A percentile compares a stretch with the other conserved stretches of the same genome.
phyloP scores from a whole-genome alignment of 805 yeast species.

The Ogataea zsoltii region DNA sequence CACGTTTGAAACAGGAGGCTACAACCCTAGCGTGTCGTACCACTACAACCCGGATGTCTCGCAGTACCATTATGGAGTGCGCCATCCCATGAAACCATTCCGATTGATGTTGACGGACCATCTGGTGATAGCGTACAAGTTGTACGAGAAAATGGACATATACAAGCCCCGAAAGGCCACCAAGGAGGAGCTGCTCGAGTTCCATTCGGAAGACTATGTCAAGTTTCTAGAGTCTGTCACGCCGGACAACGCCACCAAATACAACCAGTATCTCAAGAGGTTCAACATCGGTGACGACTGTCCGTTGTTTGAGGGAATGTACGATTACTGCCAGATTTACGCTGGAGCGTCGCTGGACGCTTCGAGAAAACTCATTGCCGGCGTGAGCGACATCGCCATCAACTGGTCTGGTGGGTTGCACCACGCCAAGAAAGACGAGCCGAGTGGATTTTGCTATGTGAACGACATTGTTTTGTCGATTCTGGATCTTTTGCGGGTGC shows the following conservation, averaged over 20 bases:
- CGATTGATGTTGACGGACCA: slow-evolving; percentile 93
- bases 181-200: slow-evolving; percentile 70
- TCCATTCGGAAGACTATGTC: slow-evolving; percentile 86
- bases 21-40: slow-evolving; percentile 71
- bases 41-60: slow-evolving; percentile 83
- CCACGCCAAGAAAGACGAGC: slow-evolving; percentile 93
- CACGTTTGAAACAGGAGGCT: slow-evolving; percentile 38
- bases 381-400: slow-evolving; percentile 90
- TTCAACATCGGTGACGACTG: slow-evolving; percentile 94
- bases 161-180: slow-evolving; percentile 85
- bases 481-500: slow-evolving; percentile 79
- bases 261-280: slow-evolving; percentile 57
- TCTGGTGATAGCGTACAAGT: slow-evolving; percentile 77
- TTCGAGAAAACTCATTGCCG: slow-evolving; percentile 78
- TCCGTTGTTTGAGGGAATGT: slow-evolving; percentile 93
- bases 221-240: slow-evolving; percentile 74
- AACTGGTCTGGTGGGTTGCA: slow-evolving; percentile 97
- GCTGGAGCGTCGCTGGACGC: slow-evolving; percentile 96
- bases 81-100: slow-evolving; percentile 99
- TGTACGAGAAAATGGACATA: slow-evolving; percentile 87
- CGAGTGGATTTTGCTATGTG: slow-evolving; percentile 92
- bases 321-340: slow-evolving; percentile 82
- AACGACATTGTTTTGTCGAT: slow-evolving; percentile 93
- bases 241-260: slow-evolving; percentile 67
- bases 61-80: slow-evolving; percentile 84